Base-by-base conservation (phyloP, 495 filamentous ascomycete species). In the Evernia prunastri region DNA sequence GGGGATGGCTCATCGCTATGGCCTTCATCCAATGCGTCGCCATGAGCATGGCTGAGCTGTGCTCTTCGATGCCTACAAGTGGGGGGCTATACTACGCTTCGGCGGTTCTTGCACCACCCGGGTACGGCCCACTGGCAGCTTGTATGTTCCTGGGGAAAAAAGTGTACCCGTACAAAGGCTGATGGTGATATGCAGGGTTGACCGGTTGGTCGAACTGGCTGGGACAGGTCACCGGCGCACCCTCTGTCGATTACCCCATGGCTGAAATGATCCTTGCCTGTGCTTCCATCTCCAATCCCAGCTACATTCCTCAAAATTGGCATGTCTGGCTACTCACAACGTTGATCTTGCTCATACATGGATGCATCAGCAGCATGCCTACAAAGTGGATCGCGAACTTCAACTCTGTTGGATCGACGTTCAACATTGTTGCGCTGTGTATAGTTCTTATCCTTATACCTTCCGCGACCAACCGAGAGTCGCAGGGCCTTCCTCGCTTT, bases 1-100 rank as follows among this genome's bases (percentile, higher is more conserved):
- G 89, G 89, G 89, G 89, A 23, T 92, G 89, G 88, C 75, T 92
- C 39, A 78, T 91, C 60, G 86, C 86, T 31, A 88, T 90, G 80
- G 58, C 86, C 18, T 89, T 89, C 61, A 90, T 92, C 58, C 82
- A 90, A 70, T 88, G 84, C 70, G 82, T 91, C 63, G 87, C 86
- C 8, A 79, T 83, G 76, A 76, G 79, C 43, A 87, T 87, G 85
- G 85, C 84, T 1, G 86, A 87, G 72, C 74, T 88, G 20, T 87
- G 85, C 69, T 84, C 79, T 6, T 83, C 82, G 37, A 88, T 88
- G 86, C 85, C 84, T 18, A 89, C 87, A 6, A 83, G 86, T 70
- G 89, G 89, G 45, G 89, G 89, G 56, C 79, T 92, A 42, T 92
- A 92, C 71, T 92, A 92, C 72, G 87, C 89, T 27, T 78, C 88